A percentile compares a stretch with the other conserved stretches of the same genome.
These are phyloP conservation scores for Euphorbia schlechtendalii DNA, from an alignment of 441 rosid species.

Conservation along the genomic window DNA sequence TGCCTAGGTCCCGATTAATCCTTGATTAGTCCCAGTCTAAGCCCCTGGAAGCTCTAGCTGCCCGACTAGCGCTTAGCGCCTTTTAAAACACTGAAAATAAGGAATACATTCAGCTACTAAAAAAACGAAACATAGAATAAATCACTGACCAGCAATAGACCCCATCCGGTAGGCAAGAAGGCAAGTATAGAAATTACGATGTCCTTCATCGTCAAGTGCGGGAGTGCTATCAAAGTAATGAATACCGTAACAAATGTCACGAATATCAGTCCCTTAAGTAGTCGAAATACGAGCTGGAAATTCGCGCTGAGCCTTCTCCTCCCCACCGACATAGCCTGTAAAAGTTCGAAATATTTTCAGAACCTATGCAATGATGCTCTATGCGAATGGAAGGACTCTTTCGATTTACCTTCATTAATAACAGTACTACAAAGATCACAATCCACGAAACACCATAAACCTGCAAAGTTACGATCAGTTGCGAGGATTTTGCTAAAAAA, in stretches of 20 bases:
- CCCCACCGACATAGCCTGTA: constrained; percentile 91
- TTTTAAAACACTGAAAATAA: too few species aligned
- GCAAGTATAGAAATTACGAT: constrained; percentile 84
- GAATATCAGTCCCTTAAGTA: constrained; percentile 94
- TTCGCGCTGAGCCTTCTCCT: constrained; percentile 84
- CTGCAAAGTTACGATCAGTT: constrained; percentile 29
- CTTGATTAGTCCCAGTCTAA: too few species aligned
- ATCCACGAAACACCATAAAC: constrained; percentile 73
- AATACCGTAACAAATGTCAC: constrained; percentile 65
- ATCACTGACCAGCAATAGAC: constrained; percentile 83
- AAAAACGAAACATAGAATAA: not conserved
- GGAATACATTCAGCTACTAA: not conserved
- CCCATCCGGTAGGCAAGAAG: constrained; percentile 99
- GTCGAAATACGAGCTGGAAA: constrained; percentile 91
- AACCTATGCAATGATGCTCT: not conserved
- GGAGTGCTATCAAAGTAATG: constrained; percentile 71
- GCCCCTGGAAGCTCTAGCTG: too few species aligned
- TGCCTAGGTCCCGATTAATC: too few species aligned
- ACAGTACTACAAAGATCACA: constrained; percentile 13
- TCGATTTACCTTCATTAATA: constrained; percentile 70
- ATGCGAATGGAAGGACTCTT: not conserved
- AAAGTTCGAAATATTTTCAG: not conserved
- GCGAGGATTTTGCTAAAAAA: not conserved
- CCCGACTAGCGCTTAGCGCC: too few species aligned
- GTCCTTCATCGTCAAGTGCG: constrained; percentile 77